Evolutionary conservation across 108 stramenopile genomes (phyloP).

Genomic region (Cyclotella choctawhatcheeana): DNA sequence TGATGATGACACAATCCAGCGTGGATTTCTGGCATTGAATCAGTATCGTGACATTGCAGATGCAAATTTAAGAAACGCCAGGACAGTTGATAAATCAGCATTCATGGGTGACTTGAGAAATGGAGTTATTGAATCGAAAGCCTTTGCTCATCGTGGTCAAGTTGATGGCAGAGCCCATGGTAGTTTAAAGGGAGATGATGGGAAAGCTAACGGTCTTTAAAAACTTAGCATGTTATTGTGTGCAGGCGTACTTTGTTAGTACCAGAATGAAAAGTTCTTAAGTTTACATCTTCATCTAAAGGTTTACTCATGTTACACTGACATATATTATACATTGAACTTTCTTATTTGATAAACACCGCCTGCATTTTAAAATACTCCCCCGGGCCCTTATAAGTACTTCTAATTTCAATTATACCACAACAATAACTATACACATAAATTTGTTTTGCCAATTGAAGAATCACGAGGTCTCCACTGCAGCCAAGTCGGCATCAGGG

Average conservation of each 20-base stretch:
- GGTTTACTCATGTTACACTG: no score
- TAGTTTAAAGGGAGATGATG: slow-evolving; percentile 26
- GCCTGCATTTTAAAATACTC: no score
- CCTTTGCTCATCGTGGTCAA: slow-evolving; percentile 78
- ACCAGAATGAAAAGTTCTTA: no score
- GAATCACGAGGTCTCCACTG: not conserved
- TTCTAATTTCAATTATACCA: no score
- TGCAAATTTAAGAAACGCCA: slow-evolving; percentile 66
- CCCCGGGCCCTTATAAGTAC: no score
- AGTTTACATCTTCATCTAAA: no score
- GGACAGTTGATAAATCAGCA: slow-evolving; percentile 82
- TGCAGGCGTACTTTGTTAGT: no score
- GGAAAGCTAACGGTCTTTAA: slow-evolving; percentile 10
- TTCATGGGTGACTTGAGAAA: slow-evolving; percentile 84
- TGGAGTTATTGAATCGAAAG: slow-evolving; percentile 77
- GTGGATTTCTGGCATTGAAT: slow-evolving; percentile 62
- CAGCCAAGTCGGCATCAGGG: slow-evolving; percentile 7
- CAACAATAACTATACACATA: no score
- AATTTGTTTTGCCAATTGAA: not conserved
- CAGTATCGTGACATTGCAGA: slow-evolving; percentile 66
- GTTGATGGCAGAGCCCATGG: slow-evolving; percentile 67
- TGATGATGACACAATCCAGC: slow-evolving; percentile 62
- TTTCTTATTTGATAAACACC: no score
- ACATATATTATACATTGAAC: no score
- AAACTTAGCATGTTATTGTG: not conserved